These are phyloP conservation scores for Ceratocystiopsis sp. DNA, from an alignment of 2,329 filamentous ascomycete species.

Conservation along the genomic window DNA sequence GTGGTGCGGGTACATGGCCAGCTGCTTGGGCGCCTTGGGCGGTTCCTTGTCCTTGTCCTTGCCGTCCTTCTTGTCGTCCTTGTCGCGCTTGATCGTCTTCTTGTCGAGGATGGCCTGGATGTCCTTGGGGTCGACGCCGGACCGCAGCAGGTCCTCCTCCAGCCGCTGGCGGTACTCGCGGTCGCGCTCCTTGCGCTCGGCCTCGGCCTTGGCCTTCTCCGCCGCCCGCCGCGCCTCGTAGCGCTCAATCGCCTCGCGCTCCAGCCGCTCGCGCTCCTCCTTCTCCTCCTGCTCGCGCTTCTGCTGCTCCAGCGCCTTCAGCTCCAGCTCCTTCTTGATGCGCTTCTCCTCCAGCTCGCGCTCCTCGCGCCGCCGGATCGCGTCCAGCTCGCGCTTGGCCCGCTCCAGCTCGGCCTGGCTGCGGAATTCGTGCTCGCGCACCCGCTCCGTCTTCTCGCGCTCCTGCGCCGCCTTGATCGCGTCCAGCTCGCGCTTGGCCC, in stretches of 20 bases:
- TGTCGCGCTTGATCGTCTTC: conserved; percentile 23
- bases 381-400: conserved; percentile 21
- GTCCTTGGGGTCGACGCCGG: conserved; percentile 40
- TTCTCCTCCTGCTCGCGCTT: conserved; percentile 27
- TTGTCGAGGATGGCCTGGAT: conserved; percentile 43
- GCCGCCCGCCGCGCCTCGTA: conserved; percentile 33
- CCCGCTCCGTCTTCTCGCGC: conserved; percentile 5
- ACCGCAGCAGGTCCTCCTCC: conserved; percentile 39
- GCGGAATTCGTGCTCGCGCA: conserved; percentile 15
- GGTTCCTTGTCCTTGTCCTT: conserved; percentile 3
- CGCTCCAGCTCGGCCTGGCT: conserved; percentile 10
- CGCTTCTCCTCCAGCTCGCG: conserved; percentile 23
- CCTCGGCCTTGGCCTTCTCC: conserved; percentile 27
- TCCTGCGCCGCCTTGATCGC: conserved; percentile 27
- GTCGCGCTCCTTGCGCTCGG: conserved; percentile 31
- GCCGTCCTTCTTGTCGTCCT: no score
- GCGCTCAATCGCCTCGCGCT: conserved; percentile 33
- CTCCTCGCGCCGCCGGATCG: conserved; percentile 19
- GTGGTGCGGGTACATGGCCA: no score
- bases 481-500: conserved; percentile 15
- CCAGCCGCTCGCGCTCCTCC: conserved; percentile 26
- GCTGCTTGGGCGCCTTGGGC: conserved; percentile 7
- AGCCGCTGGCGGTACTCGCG: conserved; percentile 37
- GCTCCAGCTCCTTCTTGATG: conserved; percentile 34
- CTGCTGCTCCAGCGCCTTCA: conserved; percentile 29